Evolutionary conservation across 495 filamentous ascomycete genomes (phyloP), one percentile per base, ranked within the genome.

Genomic region (Cercophora samala): DNA sequence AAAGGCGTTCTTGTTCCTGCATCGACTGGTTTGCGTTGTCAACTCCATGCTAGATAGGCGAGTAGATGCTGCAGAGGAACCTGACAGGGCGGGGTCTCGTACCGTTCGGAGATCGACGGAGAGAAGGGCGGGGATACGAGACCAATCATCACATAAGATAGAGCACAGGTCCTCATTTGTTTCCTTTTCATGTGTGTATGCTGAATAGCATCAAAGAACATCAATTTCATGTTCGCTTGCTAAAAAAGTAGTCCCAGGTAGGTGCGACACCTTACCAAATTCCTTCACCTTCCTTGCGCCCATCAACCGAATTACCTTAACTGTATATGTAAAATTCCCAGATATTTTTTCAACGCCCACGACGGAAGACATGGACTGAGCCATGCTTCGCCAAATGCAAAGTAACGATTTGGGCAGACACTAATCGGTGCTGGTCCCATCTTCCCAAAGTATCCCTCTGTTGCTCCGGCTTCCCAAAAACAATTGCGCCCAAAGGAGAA

Each of bases 371-470:
- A 58, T 8, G 26, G 29, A 8, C 51, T 37, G 18, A 21, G 54
- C 6, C 53, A 53, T 29, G 63, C 63, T 58, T 58, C 54, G 63
- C 23, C 63, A 53, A 37, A 64, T 64, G 63, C 63, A 64, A 64
- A 62, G 24, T 42, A 29, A 62, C 18, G 58, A 46, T 19, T 11
- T 13, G 18, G 8, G 46, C 18, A 11, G 4, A 25, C 18, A 62
- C 58, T 8, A 6, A 18, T 26, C 6, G 9, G 58, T 25, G 58
- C 22, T 26, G 24, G 60, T 46, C 26, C 15, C 15, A 62, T 62
- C 60, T 62, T 37, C 60, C 24, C 17, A 62, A n/a, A 46, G 18
- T n/a, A 19, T n/a, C 60, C 60, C 18, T 62, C 26, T 29, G 26
- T 18, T 25, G 21, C 29, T 19, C 29, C 60, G 24, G 24, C 24